phyloP scores from a whole-genome alignment of 2,329 filamentous ascomycete genomes.

The Hymenoscyphus infarciens region DNA sequence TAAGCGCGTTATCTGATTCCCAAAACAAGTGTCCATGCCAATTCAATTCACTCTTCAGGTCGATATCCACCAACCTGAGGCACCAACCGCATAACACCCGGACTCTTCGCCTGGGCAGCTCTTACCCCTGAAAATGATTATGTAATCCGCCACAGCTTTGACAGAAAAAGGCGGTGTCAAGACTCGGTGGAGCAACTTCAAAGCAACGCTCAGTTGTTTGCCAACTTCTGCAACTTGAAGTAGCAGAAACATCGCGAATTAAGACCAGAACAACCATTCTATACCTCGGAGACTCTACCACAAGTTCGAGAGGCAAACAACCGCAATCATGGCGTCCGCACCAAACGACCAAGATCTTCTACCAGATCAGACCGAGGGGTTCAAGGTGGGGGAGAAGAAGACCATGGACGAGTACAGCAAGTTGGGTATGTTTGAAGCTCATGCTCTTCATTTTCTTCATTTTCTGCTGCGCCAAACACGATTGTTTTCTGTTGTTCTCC shows the following conservation, averaged over 20 bases:
- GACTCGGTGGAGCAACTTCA: background rate
- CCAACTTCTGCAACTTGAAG: no score
- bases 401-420: constrained; percentile 91
- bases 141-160: background rate
- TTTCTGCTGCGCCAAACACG: background rate
- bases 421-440: constrained; percentile 63
- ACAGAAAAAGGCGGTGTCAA: background rate
- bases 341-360: constrained; percentile 75
- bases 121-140: background rate
- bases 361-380: constrained; percentile 86
- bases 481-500: background rate
- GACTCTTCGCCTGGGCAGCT: no score
- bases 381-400: constrained; percentile 99
- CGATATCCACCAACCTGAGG: background rate
- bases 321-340: constrained; percentile 37
- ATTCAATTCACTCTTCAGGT: no score
- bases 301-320: background rate
- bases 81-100: no score
- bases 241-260: no score
- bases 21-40: no score
- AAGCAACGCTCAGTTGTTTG: background rate
- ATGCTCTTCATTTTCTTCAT: background rate
- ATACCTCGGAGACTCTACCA: background rate
- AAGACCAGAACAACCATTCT: background rate
- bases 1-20: no score